These are phyloP conservation scores for Leccinum subgranulosum DNA, from an alignment of 768 basidiomycete species.

Conservation along the genomic window DNA sequence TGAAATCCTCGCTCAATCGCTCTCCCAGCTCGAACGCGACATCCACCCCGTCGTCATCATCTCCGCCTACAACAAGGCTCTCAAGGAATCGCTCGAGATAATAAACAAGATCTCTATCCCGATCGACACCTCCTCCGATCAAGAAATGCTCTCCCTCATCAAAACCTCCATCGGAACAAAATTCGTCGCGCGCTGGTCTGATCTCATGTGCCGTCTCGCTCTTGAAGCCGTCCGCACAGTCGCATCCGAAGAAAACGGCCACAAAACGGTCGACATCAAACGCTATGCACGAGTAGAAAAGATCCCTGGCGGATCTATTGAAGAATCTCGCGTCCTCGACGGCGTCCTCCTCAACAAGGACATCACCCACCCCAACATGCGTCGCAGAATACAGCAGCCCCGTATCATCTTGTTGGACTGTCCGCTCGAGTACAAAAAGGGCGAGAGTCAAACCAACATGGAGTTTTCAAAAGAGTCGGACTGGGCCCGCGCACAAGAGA, in stretches of 20 bases:
- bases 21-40: conserved; percentile 90
- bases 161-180: conserved; percentile 99
- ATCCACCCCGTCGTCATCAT: conserved; percentile 99
- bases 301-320: conserved; percentile 96
- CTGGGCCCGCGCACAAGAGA: conserved; percentile 87
- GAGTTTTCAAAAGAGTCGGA: conserved; percentile 93
- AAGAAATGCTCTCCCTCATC: conserved; percentile 94
- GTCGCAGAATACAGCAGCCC: conserved; percentile 85
- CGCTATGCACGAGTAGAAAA: conserved; percentile 98
- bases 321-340: conserved; percentile 79
- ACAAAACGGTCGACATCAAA: conserved; percentile 95
- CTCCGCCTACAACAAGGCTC: conserved; percentile 94
- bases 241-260: conserved; percentile 66
- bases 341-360: conserved; percentile 99
- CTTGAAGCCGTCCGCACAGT: conserved; percentile 91
- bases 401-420: conserved; percentile 89
- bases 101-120: conserved; percentile 86
- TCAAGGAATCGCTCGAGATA: conserved; percentile 87
- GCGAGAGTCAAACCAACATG: conserved; percentile 97
- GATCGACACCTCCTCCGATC: conserved; percentile 81
- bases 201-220: conserved; percentile 95
- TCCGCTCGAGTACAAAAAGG: conserved; percentile 98
- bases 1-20: conserved; percentile 94
- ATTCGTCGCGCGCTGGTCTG: conserved; percentile 94
- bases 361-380: conserved; percentile 96